Base-by-base conservation (phyloP, 2,329 filamentous ascomycete genomes). In the Venturia asperata region DNA sequence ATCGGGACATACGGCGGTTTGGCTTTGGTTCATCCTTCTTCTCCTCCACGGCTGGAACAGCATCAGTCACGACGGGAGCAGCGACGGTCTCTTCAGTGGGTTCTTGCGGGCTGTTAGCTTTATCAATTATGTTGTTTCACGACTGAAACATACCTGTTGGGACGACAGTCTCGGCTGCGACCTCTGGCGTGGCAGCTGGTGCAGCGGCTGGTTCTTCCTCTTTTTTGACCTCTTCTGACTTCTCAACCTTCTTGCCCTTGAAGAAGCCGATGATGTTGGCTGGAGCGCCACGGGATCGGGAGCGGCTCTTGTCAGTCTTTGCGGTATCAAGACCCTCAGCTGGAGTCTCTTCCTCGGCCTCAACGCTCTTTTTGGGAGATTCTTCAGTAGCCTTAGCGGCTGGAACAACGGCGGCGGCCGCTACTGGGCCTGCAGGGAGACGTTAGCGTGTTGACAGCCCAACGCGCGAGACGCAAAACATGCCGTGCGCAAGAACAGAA, bases 221-320 rank as follows among this genome's bases (percentile, higher is more conserved):
- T 63, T 71, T 70, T 71, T 76, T 76, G 67, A 74, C 71, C 66
- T 79, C 72, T 69, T 83, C 81, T 68, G 82, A 76, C 64, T 34
- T 56, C 41, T 62, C 61, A n/a, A 49, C 64, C 78, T 87, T 87
- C 82, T 87, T 87, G 72, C 80, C 80, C 45, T 85, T 79, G 64
- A 87, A 77, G 67, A 76, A 77, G 68, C 82, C 82, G 72, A 86
- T 84, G 72, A 86, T 79, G 75, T 80, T 84, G 68, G 77, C 74
- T 69, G 83, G 81, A 79, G 85, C 85, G 72, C 83, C 76, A 67
- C 80, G 83, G 55, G 84, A 87, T 61, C 78, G 79, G 58, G 81
- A 84, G 71, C 85, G 84, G 77, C 83, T 85, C 80, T 86, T 86
- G 75, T 77, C 76, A 74, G 82, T 79, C 67, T 76, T 74, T 55